Conservation (phyloP, 352 stramenopile species). For the Pythium aphanidermatum region DNA sequence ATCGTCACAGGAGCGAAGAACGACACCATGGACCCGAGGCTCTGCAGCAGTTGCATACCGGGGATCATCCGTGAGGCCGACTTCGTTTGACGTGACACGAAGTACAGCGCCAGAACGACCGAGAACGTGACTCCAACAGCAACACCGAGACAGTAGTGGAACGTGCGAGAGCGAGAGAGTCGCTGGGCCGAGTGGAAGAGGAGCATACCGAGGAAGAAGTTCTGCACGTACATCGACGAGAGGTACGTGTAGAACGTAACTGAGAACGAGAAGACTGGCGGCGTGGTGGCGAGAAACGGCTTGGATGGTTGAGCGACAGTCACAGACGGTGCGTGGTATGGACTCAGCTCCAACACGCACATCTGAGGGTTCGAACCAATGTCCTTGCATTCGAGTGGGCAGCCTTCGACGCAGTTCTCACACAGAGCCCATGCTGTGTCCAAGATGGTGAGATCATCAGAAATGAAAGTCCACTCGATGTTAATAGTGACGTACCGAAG, state of each 20-base stretch:
- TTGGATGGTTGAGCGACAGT: constrained; percentile 47
- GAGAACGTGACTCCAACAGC: constrained; percentile 72
- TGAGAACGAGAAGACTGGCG: constrained; percentile 40
- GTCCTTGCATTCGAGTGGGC: constrained; percentile 41
- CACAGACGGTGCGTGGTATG: constrained; percentile 75
- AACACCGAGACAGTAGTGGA: constrained; percentile 74
- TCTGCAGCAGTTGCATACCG: constrained; percentile 61
- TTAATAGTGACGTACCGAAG: constrained; percentile 21
- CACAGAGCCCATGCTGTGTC: constrained; percentile 52
- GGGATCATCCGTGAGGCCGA: constrained; percentile 65
- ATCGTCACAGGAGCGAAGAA: constrained; percentile 69
- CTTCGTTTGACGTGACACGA: constrained; percentile 71
- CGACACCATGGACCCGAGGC: constrained; percentile 55
- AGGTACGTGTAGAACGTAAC: constrained; percentile 67
- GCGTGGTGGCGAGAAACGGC: constrained; percentile 44
- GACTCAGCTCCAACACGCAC: constrained; percentile 63
- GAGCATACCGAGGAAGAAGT: constrained; percentile 62
- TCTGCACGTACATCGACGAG: constrained; percentile 65
- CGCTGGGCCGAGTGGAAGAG: constrained; percentile 63
- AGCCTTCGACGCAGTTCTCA: constrained; percentile 68
- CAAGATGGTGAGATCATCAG: not conserved
- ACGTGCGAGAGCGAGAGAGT: constrained; percentile 62
- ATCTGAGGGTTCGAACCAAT: constrained; percentile 15
- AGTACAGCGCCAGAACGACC: constrained; percentile 65
- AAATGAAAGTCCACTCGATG: not conserved